Base-by-base conservation (phyloP, 139 green algal species). In the Coelastrella sp. region DNA sequence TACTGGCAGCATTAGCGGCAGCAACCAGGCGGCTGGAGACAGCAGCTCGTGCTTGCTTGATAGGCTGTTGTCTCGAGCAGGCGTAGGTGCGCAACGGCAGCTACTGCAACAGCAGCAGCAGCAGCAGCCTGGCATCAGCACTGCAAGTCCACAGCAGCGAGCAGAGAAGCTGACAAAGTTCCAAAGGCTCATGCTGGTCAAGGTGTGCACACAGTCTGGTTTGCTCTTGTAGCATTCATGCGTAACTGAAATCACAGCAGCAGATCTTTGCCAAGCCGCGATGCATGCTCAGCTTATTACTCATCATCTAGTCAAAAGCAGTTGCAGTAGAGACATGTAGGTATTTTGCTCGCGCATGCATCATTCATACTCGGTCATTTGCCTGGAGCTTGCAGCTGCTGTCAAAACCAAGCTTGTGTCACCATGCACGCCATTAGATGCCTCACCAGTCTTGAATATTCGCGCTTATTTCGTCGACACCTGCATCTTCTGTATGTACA, bases 101-200 rank as follows among this genome's bases (percentile, higher is more conserved):
- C 19, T 58, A 17, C 58, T 61, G 76, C 57, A 79, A 6, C 24
- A 61, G 14, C 27, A 78, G 61, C 86, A 85, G 61, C 86, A 85
- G 60, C 74, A 74, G 17, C 7, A 24, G 61, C 57, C 72, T 7
- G 27, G 76, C 60, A 17, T 7, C 25, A 25, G 75, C 7, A 78
- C 6, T n/a, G 20, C 22, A 19, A 78, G 17, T 9, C 70, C 70
- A 8, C 11, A 9, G 11, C 70, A 78, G 70, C 70, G n/a, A 25
- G 8, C 9, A 20, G 74, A 8, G 7, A 61, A 70, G 84, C 70
- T 92, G 74, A 81, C 57, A 15, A 1, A n/a, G 4, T 90, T 94
- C 56, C 89, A 94, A 76, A 61, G 63, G 79, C 89, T 96, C 15
- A 87, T 96, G 83, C 87, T 96, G n/a, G 63, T 94, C 60, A 84